These are phyloP conservation scores for Pythium sp. DNA, from an alignment of 352 stramenopile genomes.

Conservation along the genomic window DNA sequence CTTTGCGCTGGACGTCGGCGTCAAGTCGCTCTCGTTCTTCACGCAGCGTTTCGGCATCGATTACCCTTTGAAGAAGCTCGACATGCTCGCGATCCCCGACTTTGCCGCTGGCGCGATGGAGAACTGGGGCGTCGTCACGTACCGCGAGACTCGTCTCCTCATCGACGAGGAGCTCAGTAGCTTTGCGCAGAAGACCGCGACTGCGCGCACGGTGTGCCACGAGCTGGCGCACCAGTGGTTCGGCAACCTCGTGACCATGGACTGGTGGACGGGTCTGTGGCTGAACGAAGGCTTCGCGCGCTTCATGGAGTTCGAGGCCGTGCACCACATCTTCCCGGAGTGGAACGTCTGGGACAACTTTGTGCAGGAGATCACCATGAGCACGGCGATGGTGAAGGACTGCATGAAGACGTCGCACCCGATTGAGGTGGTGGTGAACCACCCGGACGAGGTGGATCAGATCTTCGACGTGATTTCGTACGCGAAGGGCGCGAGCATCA, in stretches of 20 bases:
- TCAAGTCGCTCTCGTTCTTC: conserved; percentile 72
- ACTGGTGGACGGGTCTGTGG: conserved; percentile 96
- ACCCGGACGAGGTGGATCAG: conserved; percentile 95
- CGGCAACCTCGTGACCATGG: conserved; percentile 98
- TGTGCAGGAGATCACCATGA: conserved; percentile 76
- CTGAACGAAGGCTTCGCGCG: conserved; percentile 98
- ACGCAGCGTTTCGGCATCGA: conserved; percentile 67
- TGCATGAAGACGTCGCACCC: conserved; percentile 89
- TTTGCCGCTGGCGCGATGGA: conserved; percentile 97
- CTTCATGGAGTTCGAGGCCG: conserved; percentile 95
- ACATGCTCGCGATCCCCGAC: conserved; percentile 97
- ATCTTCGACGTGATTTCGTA: conserved; percentile 99
- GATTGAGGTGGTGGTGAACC: conserved; percentile 94
- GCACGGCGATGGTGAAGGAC: conserved; percentile 91
- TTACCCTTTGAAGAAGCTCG: conserved; percentile 97
- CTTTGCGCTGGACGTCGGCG: conserved; percentile 88
- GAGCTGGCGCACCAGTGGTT: conserved; percentile 98
- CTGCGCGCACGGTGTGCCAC: conserved; percentile 95
- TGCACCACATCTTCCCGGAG: conserved; percentile 92
- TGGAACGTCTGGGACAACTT: conserved; percentile 97
- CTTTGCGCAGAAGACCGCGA: conserved; percentile 64
- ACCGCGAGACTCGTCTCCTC: conserved; percentile 92
- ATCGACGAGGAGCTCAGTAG: conserved; percentile 78
- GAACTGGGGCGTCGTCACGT: conserved; percentile 97
- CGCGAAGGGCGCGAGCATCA: conserved; percentile 87